These are phyloP conservation scores for Solanum hybrid DNA, from an alignment of 305 asterid genomes.

Conservation along the genomic window DNA sequence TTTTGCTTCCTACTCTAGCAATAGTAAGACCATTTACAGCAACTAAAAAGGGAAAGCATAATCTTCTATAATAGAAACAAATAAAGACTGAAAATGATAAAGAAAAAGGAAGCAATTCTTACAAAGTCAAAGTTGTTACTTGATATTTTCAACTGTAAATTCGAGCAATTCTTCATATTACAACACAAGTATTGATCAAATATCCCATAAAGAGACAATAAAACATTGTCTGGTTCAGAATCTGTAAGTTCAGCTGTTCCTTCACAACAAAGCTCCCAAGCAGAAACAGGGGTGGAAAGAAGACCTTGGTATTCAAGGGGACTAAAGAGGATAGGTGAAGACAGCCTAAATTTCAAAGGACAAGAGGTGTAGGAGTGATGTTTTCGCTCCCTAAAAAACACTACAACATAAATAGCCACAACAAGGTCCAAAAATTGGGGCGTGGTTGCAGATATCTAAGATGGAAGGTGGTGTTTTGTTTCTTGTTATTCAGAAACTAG, in stretches of 20 bases:
- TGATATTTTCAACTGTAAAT: conserved; percentile 19
- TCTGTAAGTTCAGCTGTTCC: conserved; percentile 27
- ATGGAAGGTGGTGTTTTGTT: conserved; percentile 19
- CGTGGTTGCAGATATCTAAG: conserved; percentile 29
- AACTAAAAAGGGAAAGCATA: not conserved
- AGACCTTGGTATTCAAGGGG: conserved; percentile 22
- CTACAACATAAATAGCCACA: conserved; percentile 34
- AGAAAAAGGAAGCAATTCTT: not conserved
- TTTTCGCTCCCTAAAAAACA: conserved; percentile 37
- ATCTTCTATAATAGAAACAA: not conserved
- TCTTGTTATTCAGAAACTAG: conserved; percentile 40
- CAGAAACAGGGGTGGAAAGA: conserved; percentile 32
- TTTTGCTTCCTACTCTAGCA: not conserved
- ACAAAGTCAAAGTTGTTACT: conserved; percentile 13
- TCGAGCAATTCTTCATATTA: conserved; percentile 25
- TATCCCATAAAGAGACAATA: conserved; percentile 32
- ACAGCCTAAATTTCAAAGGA: not conserved
- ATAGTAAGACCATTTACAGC: not conserved
- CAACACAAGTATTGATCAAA: conserved; percentile 26
- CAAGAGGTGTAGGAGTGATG: not conserved
- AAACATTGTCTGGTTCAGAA: conserved; percentile 15
- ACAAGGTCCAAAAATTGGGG: conserved; percentile 42
- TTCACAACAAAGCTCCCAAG: conserved; percentile 39
- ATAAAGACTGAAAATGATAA: not conserved
- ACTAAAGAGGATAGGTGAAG: not conserved